Evolutionary conservation across 306 rosid species (phyloP).

Genomic region (Geum urbanum): DNA sequence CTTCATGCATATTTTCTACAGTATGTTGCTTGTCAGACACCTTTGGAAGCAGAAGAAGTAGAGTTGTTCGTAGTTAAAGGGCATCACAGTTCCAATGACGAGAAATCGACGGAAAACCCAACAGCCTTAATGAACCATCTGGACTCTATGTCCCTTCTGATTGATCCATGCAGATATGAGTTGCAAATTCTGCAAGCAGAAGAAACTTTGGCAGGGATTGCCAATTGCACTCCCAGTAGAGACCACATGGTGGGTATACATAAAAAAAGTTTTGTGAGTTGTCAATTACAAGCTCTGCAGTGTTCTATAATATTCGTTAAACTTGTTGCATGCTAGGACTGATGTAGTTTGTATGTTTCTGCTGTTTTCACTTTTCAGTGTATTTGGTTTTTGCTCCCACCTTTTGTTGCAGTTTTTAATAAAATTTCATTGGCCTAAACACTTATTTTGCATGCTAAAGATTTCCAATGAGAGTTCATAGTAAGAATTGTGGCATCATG

Average conservation of each 20-base stretch:
- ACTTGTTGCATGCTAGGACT: too few species aligned
- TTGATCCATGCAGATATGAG: constrained; percentile 54
- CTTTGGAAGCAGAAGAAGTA: constrained; percentile 57
- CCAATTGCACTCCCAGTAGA: constrained; percentile 47
- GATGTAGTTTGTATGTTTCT: too few species aligned
- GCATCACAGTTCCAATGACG: constrained; percentile 20
- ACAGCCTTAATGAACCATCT: constrained; percentile 25
- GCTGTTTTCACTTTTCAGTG: too few species aligned
- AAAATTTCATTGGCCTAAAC: too few species aligned
- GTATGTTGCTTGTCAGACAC: constrained; percentile 63
- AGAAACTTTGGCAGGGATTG: constrained; percentile 63
- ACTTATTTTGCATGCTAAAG: neutral
- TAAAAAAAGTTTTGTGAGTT: neutral
- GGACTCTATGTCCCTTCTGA: constrained; percentile 30
- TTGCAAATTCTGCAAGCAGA: constrained; percentile 59
- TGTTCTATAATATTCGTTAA: neutral
- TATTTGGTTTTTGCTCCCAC: too few species aligned
- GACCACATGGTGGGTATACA: constrained; percentile 60
- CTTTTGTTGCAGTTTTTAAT: too few species aligned
- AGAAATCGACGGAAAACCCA: constrained; percentile 12
- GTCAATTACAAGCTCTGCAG: neutral
- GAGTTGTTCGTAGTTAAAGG: constrained; percentile 65
- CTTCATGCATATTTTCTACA: constrained; percentile 25
- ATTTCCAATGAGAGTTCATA: neutral
- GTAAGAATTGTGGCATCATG: neutral